A percentile compares a stretch with the other conserved stretches of the same genome.
Evolutionary conservation across 2,329 filamentous ascomycete genomes (phyloP).

Genomic region (Aspergillus sp.): DNA sequence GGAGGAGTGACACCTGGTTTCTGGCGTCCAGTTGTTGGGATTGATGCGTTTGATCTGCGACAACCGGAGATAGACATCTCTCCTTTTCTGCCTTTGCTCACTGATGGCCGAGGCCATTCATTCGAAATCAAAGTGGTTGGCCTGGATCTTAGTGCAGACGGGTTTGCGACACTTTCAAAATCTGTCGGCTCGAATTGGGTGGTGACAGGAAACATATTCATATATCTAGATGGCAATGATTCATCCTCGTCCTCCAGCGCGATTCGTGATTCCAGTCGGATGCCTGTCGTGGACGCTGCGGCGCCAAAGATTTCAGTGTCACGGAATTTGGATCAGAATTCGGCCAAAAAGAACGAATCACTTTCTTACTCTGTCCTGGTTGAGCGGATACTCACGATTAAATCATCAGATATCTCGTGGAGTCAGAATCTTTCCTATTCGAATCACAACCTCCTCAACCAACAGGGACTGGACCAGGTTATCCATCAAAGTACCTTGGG

Average conservation of each 20-base stretch:
- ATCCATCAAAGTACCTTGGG: slow-evolving; percentile 49
- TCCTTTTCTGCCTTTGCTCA: slow-evolving; percentile 64
- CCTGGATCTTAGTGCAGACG: slow-evolving; percentile 50
- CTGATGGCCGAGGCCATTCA: slow-evolving; percentile 57
- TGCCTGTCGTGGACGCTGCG: slow-evolving; percentile 28
- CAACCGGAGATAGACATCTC: slow-evolving; percentile 80
- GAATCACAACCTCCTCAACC: slow-evolving; percentile 50
- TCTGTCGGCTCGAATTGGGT: slow-evolving; percentile 64
- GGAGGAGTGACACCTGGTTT: slow-evolving; percentile 70
- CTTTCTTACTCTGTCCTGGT: slow-evolving; percentile 55
- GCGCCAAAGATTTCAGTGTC: slow-evolving; percentile 46
- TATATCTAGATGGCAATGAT: slow-evolving; percentile 57
- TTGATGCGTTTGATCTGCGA: slow-evolving; percentile 69
- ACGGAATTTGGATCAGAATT: slow-evolving; percentile 15
- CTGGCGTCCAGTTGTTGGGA: slow-evolving; percentile 70
- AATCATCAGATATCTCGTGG: slow-evolving; percentile 49
- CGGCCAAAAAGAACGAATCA: slow-evolving; percentile 52
- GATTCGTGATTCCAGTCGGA: slow-evolving; percentile 1
- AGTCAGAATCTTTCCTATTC: slow-evolving; percentile 51
- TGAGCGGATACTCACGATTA: slow-evolving; percentile 49
- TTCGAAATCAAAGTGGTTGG: slow-evolving; percentile 64
- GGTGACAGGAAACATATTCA: slow-evolving; percentile 70
- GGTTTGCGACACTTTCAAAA: slow-evolving; percentile 44
- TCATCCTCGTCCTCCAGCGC: neutral
- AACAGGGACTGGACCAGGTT: slow-evolving; percentile 49